These are phyloP conservation scores for Xylaria bambusicola DNA, from an alignment of 495 filamentous ascomycete species.

Conservation along the genomic window DNA sequence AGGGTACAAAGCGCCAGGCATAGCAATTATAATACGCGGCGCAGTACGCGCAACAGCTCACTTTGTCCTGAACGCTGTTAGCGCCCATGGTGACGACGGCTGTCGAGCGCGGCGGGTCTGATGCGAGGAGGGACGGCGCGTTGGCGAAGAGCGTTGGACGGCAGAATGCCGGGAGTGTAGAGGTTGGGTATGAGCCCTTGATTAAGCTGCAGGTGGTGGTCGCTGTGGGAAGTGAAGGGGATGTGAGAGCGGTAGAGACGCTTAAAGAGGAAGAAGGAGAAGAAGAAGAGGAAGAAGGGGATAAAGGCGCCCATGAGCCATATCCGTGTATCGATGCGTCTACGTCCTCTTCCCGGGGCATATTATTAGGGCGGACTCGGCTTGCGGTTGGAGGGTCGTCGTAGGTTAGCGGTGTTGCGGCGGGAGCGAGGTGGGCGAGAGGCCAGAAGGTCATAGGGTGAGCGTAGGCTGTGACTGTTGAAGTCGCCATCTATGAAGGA, in stretches of 20 bases:
- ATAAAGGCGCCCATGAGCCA: too few species aligned
- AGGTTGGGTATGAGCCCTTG: slow-evolving; percentile 23
- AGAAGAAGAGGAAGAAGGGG: too few species aligned
- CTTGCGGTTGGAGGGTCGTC: slow-evolving; percentile 26
- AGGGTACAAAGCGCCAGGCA: slow-evolving; percentile 33
- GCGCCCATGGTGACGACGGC: slow-evolving; percentile 27
- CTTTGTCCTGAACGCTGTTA: slow-evolving; percentile 30
- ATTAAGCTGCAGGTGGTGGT: slow-evolving; percentile 26
- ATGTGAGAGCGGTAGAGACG: neutral
- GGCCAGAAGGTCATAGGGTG: slow-evolving; percentile 29
- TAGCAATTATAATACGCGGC: slow-evolving; percentile 33
- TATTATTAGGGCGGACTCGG: slow-evolving; percentile 22
- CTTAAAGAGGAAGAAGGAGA: neutral
- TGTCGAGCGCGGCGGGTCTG: slow-evolving; percentile 16
- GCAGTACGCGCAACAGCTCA: slow-evolving; percentile 34
- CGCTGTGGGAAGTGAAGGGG: too few species aligned
- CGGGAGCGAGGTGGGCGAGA: slow-evolving; percentile 20
- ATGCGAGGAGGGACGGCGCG: slow-evolving; percentile 21
- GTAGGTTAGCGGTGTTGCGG: slow-evolving; percentile 28
- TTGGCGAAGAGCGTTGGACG: slow-evolving; percentile 29
- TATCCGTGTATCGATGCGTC: too few species aligned
- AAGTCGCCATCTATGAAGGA: slow-evolving; percentile 2
- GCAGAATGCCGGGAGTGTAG: slow-evolving; percentile 35
- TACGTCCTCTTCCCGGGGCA: too few species aligned
- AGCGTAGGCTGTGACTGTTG: slow-evolving; percentile 30